These are phyloP conservation scores for Rhodamnia argentea DNA, from an alignment of 345 rosid genomes.

Conservation along the genomic window DNA sequence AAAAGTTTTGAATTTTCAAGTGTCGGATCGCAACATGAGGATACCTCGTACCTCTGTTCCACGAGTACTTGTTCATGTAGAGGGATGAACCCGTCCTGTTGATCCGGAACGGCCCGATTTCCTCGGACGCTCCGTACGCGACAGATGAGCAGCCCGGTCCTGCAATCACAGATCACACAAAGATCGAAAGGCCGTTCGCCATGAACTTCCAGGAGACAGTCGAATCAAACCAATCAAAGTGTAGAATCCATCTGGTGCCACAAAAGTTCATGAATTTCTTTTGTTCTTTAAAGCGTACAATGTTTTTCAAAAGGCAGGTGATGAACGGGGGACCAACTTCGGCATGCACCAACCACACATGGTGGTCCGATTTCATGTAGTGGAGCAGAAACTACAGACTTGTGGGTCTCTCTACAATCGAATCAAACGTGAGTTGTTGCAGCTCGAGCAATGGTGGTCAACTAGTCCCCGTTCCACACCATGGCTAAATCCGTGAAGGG, in stretches of 20 bases:
- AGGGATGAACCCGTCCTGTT: constrained; percentile 54
- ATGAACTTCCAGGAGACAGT: not conserved
- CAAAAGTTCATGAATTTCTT: not conserved
- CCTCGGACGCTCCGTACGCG: constrained; percentile 96
- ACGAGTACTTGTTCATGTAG: constrained; percentile 52
- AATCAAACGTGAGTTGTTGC: not conserved
- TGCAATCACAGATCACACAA: constrained; percentile 13
- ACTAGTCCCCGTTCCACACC: not conserved
- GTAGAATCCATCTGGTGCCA: not conserved
- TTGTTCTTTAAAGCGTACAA: not conserved
- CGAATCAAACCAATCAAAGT: not conserved
- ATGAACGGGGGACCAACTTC: not conserved
- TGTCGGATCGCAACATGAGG: not conserved
- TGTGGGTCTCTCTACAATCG: not conserved
- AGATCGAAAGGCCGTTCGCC: not conserved
- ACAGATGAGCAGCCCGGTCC: constrained; percentile 98
- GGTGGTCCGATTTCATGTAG: not conserved
- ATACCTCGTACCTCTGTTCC: constrained; percentile 51
- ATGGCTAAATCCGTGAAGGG: not conserved
- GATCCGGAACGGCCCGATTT: constrained; percentile 88
- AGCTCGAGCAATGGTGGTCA: not conserved
- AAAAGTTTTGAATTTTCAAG: not conserved
- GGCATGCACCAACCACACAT: not conserved
- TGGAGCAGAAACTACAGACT: not conserved
- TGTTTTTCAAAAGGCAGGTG: not conserved